Evolutionary conservation across 495 filamentous ascomycete genomes (phyloP).

Genomic region (Penicillium desertorum): DNA sequence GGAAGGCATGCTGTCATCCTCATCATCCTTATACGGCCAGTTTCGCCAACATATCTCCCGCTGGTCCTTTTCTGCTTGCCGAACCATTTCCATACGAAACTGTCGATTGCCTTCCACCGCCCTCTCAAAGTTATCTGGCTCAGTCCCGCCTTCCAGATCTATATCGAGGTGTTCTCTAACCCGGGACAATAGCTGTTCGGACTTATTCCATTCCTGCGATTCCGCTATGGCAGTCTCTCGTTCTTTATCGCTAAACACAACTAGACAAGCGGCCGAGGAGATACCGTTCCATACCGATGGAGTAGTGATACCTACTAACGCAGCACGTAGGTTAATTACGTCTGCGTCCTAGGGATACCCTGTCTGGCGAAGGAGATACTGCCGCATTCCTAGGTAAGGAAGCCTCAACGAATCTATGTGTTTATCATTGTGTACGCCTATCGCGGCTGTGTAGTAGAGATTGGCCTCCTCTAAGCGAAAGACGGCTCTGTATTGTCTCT

Average conservation of each 20-base stretch:
- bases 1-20: conserved; percentile 18
- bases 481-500: conserved; percentile 25
- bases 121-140: conserved; percentile 29
- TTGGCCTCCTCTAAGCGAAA: conserved; percentile 39
- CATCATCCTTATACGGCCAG: conserved; percentile 36
- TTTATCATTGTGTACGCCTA: conserved; percentile 32
- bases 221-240: conserved; percentile 30
- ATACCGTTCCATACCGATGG: conserved; percentile 31
- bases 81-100: conserved; percentile 26
- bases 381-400: conserved; percentile 33
- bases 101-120: conserved; percentile 20
- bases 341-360: conserved; percentile 41
- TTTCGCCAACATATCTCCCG: conserved; percentile 30
- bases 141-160: conserved; percentile 32
- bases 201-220: conserved; percentile 40
- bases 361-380: conserved; percentile 37
- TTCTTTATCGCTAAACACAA: conserved; percentile 33
- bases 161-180: conserved; percentile 31
- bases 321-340: conserved; percentile 36
- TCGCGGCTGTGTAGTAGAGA: conserved; percentile 41
- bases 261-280: conserved; percentile 28
- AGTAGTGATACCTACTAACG: conserved; percentile 36
- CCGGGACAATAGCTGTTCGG: conserved; percentile 29
- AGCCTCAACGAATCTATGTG: conserved; percentile 31
- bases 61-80: conserved; percentile 23